Conservation (phyloP, 2,329 filamentous ascomycete species). For the Lojkania enalia region DNA sequence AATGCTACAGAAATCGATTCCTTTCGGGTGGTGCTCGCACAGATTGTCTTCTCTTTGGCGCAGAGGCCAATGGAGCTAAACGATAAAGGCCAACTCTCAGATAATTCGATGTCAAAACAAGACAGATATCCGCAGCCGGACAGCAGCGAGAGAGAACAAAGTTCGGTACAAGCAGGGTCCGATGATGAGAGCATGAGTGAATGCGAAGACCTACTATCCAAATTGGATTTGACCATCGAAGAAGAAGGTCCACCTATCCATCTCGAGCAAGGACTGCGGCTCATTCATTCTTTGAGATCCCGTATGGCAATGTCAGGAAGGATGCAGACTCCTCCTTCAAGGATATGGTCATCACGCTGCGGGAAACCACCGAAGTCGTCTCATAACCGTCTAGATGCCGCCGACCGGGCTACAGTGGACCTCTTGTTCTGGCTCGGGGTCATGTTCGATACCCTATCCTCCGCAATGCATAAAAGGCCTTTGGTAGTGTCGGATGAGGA, state of each 20-base stretch:
- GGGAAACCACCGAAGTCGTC: slow-evolving; percentile 19
- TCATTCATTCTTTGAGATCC: slow-evolving; percentile 43
- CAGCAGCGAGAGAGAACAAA: neutral
- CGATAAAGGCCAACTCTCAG: neutral
- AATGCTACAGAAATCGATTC: slow-evolving; percentile 48
- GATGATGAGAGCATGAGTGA: slow-evolving; percentile 24
- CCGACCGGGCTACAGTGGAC: slow-evolving; percentile 54
- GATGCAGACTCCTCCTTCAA: neutral
- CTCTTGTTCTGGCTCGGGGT: slow-evolving; percentile 62
- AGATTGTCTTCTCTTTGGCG: slow-evolving; percentile 52
- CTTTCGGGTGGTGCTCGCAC: slow-evolving; percentile 50
- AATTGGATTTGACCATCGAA: slow-evolving; percentile 37
- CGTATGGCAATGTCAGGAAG: slow-evolving; percentile 30
- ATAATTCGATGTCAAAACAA: too few species aligned
- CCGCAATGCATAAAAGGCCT: slow-evolving; percentile 56
- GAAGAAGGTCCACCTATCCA: slow-evolving; percentile 44
- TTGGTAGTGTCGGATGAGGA: slow-evolving; percentile 53
- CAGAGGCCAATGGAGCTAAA: slow-evolving; percentile 43
- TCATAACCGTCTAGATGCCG: slow-evolving; percentile 28
- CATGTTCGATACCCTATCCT: slow-evolving; percentile 62
- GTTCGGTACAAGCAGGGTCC: neutral
- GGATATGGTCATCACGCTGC: neutral
- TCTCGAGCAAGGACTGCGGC: slow-evolving; percentile 46
- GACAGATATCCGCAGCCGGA: neutral
- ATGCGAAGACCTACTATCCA: slow-evolving; percentile 37